phyloP scores from a whole-genome alignment of 73 alveolate species.

The Paramecium octaurelia region DNA sequence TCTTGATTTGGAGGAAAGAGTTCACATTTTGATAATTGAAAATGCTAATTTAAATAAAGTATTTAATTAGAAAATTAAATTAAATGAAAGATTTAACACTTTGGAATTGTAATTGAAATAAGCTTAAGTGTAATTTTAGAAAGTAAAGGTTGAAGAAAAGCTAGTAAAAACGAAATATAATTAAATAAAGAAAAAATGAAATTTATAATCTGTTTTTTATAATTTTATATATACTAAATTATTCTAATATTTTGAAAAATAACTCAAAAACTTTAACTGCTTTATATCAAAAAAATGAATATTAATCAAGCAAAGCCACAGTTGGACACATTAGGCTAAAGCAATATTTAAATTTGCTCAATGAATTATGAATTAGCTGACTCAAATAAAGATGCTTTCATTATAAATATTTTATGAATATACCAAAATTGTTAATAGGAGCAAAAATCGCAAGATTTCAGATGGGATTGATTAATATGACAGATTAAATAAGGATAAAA shows the following conservation, averaged over 20 bases:
- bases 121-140: not conserved
- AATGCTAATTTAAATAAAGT: not conserved
- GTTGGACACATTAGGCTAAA: not conserved
- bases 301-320: not conserved
- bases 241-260: no score
- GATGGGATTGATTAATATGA: not conserved
- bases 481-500: not conserved
- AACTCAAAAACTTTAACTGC: no score
- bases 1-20: slow-evolving; percentile 7
- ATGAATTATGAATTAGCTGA: not conserved
- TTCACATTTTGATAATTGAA: not conserved
- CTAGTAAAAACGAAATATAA: not conserved
- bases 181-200: not conserved
- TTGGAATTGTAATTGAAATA: not conserved
- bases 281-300: no score
- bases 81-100: not conserved
- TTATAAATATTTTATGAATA: not conserved
- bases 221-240: not conserved
- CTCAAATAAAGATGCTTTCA: not conserved
- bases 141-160: not conserved
- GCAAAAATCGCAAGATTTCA: not conserved
- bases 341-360: not conserved
- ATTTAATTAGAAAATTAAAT: not conserved
- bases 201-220: not conserved
- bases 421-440: not conserved